A percentile compares a stretch with the other conserved stretches of the same genome.
phyloP scores from a whole-genome alignment of 2,329 filamentous ascomycete species.

The Rugonectria rugulosa region DNA sequence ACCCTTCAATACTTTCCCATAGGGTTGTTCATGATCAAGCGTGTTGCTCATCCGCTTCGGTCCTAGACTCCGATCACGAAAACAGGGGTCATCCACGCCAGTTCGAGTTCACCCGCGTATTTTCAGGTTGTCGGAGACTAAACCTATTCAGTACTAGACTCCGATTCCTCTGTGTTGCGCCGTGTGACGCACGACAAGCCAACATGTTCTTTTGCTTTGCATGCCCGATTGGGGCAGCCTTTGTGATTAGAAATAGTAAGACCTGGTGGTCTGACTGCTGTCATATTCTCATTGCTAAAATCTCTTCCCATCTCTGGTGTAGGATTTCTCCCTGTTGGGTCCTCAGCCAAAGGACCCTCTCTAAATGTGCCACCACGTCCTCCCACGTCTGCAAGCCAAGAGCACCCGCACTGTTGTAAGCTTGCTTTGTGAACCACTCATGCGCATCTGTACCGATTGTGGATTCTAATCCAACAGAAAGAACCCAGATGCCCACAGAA shows the following conservation, averaged over 20 bases:
- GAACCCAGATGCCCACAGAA: constrained; percentile 51
- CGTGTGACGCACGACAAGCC: constrained; percentile 2
- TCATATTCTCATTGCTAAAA: constrained; percentile 10
- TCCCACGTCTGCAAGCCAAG: constrained; percentile 26
- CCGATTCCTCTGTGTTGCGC: constrained; percentile 29
- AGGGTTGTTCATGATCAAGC: not conserved
- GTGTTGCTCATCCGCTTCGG: constrained; percentile 19
- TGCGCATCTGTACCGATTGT: constrained; percentile 38
- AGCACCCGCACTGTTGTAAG: constrained; percentile 19
- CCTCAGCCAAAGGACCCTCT: constrained; percentile 29
- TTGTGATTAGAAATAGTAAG: not conserved
- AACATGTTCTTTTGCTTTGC: not conserved
- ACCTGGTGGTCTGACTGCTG: not conserved
- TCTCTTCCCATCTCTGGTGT: constrained; percentile 22
- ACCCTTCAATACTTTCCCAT: no score
- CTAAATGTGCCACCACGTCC: constrained; percentile 21
- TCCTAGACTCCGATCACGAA: constrained; percentile 37
- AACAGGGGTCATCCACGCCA: constrained; percentile 5
- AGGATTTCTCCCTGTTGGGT: constrained; percentile 23
- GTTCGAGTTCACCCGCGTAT: not conserved
- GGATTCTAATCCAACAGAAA: constrained; percentile 50
- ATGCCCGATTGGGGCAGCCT: constrained; percentile 15
- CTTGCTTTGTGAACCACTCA: constrained; percentile 41
- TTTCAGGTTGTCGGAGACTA: constrained; percentile 32
- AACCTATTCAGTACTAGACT: constrained; percentile 40